Base-by-base conservation (phyloP, 164 flowering plant species). In the Stephania cephalantha region DNA sequence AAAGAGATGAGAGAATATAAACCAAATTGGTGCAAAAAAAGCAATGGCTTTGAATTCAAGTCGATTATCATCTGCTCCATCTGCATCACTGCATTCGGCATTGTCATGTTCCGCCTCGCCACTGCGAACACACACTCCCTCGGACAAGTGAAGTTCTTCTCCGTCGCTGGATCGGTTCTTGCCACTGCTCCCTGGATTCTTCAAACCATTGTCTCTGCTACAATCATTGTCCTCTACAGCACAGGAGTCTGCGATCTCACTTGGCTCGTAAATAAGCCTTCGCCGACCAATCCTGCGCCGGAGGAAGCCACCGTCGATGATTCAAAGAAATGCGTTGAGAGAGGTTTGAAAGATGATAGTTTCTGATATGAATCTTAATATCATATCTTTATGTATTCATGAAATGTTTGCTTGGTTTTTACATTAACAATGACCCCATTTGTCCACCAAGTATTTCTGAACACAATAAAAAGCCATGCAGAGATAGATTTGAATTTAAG, bases 71-170 rank as follows among this genome's bases (percentile, higher is more conserved):
- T 58, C 65, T 58, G 65, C 20, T 58, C 65, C n/a, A 7, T 17
- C n/a, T 17, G 22, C n/a, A 6, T 18, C 22, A 58, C 65, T 17
- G 65, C n/a, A 20, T 15, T 58, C 65, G 65, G 65, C 65, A 17
- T 58, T 20, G n/a, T 58, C n/a, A n/a, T 58, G 22, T 58, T 58
- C 65, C 65, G 65, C 65, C 65, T 58, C n/a, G 65, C 65, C 20
- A 58, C 65, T 7, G 65, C 65, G 8, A 58, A 58, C 65, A 58
- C 65, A 2, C 65, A 58, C 65, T 15, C 6, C 65, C 7, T 58
- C n/a, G 65, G 22, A 58, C 20, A 58, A 17, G 65, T 58, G 7
- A 58, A 58, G 65, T 58, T 58, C 65, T 58, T 58, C 65, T 58
- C 65, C n/a, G 15, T 58, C 6, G 65, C 6, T 5, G 65, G 65